Conservation (phyloP, 306 rosid species). For the Malus asiatica region DNA sequence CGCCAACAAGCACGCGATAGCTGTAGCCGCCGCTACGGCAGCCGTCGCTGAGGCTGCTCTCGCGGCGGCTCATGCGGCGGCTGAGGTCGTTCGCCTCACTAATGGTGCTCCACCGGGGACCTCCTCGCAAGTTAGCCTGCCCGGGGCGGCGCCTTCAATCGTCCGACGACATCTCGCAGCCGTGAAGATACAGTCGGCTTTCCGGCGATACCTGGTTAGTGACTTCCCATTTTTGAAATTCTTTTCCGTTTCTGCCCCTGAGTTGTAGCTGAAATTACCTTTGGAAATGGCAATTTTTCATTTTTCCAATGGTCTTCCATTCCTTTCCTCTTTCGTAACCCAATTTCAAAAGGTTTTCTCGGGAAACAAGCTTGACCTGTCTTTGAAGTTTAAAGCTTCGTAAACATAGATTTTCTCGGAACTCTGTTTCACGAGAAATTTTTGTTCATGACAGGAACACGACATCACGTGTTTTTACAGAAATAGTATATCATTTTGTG, state of each 20-base stretch:
- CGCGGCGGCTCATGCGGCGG: conserved; percentile 92
- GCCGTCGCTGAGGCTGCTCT: conserved; percentile 92
- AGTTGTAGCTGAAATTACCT: neutral
- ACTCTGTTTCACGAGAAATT: too few relatives aligned
- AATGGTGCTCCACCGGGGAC: conserved; percentile 8
- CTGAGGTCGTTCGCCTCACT: conserved; percentile 76
- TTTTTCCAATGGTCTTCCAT: neutral
- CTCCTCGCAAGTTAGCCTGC: neutral
- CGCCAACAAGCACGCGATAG: conserved; percentile 77
- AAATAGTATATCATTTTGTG: too few relatives aligned
- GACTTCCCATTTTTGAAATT: neutral
- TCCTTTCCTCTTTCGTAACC: neutral
- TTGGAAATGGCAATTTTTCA: neutral
- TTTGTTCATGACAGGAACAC: accelerated
- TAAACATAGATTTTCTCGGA: neutral
- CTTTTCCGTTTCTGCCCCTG: neutral
- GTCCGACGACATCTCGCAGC: conserved; percentile 34
- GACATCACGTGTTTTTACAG: too few relatives aligned
- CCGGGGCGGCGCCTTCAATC: neutral
- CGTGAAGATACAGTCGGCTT: conserved; percentile 66
- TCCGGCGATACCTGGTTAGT: conserved; percentile 77
- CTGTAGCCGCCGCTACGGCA: conserved; percentile 87
- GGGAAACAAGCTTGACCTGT: conserved; percentile 8
- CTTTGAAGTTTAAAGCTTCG: neutral
- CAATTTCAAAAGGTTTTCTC: neutral